Evolutionary conservation across 306 rosid species (phyloP), one percentile per base, ranked within the genome.

Genomic region (Quercus bicolor): DNA sequence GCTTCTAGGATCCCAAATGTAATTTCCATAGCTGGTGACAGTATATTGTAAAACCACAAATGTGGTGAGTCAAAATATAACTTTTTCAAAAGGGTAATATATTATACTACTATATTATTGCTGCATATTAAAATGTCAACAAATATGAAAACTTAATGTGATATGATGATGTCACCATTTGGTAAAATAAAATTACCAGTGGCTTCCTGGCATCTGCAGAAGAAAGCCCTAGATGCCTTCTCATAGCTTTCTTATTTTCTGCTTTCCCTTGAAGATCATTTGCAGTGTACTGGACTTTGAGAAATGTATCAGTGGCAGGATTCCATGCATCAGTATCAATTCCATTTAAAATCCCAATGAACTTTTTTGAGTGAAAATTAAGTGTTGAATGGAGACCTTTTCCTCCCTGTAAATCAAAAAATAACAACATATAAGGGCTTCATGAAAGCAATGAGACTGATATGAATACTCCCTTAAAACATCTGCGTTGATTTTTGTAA

Each of bases 311-410:
- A 11, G 90, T 89, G 62, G 93, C 82, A 71, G 99, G 99, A 84
- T 95, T 90, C 99, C 99, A 95, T 57, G 88, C 83, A 82, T 93
- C 99, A 56, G 91, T 83, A 82, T 95, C 99, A 74, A 95, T 93
- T 73, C 99, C 99, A 86, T 95, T 95, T 45, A 95, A 87, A 89
- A 95, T 77, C 70, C 99, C 99, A 62, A 88, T 31, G 76, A 95
- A 95, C 89, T 95, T 95, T 84, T 85, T 95, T 56, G 96, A 81
- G 86, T 95, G 96, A 68, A 86, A 48, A 62, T 91, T 79, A 54
- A 95, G 94, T 45, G 97, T 93, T 64, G 96, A 87, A 87, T 95
- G 93, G 62, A 95, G 98, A 77, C 99, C 97, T 6, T 73, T 80
- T 56, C 99, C 99, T 84, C 94, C 94, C 99, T 93, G 88, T 79